phyloP scores from a whole-genome alignment of 2,329 filamentous ascomycete species.

The Diaporthe aspalathi region DNA sequence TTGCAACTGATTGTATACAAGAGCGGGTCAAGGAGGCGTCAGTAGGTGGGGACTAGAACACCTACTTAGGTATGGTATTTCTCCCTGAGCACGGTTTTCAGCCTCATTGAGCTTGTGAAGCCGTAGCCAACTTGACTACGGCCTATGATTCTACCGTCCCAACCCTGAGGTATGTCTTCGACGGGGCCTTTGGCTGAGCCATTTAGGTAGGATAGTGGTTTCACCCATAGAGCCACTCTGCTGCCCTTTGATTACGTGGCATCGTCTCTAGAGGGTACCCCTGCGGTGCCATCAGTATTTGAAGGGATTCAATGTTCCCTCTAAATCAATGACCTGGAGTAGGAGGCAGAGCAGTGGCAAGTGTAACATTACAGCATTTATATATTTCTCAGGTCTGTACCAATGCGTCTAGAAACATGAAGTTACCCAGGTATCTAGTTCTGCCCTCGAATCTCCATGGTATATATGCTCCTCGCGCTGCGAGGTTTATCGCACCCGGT shows the following conservation, averaged over 20 bases:
- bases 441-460: neutral
- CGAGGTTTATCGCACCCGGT: neutral
- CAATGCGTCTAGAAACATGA: constrained; percentile 12
- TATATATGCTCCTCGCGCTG: constrained; percentile 5
- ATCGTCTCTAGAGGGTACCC: neutral
- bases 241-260: neutral
- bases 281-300: neutral
- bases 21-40: constrained; percentile 1
- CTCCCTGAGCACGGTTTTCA: neutral
- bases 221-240: neutral
- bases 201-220: neutral
- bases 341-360: neutral
- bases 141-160: neutral
- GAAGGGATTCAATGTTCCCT: neutral
- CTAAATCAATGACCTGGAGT: too few relatives aligned
- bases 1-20: too few relatives aligned
- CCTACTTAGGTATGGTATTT: too few relatives aligned
- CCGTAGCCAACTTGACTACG: neutral
- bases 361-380: neutral
- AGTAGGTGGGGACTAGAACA: neutral
- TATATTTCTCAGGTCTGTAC: neutral
- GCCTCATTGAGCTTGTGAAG: neutral
- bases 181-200: neutral
- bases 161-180: neutral
- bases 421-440: constrained; percentile 2